Evolutionary conservation across 768 basidiomycete species (phyloP), one percentile per base, ranked within the genome.

Genomic region (Russula abietina): DNA sequence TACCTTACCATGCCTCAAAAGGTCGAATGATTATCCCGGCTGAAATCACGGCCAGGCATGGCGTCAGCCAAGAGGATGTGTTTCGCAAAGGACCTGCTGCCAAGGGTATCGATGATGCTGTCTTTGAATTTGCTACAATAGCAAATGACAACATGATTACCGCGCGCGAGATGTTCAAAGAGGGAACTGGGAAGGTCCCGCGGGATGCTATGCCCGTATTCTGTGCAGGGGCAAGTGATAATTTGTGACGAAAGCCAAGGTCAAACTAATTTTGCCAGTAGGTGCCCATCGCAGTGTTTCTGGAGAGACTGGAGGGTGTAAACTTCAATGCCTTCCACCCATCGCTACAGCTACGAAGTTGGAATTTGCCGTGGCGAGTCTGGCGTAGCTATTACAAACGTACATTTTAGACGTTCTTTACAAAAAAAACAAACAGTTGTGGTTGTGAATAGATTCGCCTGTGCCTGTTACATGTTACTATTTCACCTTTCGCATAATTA

Each of bases 71-170:
- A 72, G 90, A 94, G 71, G 86, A 89, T 17, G 84, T 93, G 17
- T 85, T 91, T 70, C 79, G 83, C 49, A 75, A 75, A 36, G 84
- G 85, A 5, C 68, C 64, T 48, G 61, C 75, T 11, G 84, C 85
- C 49, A 73, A 80, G 52, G 88, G 83, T 2, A 76, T 93, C 17
- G 83, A 83, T 54, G 86, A 91, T 62, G 91, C 91, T 0, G 87
- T 90, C 32, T 94, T 83, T 70, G 89, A 92, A 69, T 85, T 93
- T 73, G 91, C 92, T 38, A 86, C 84, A 10, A 71, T 86, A 26
- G 91, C 89, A 32, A 88, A 91, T 73, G 89, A 92, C 73, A 84
- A 93, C 71, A 71, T 94, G 66, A 73, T 82, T 61, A 89, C 88
- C 3, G 89, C 90, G 19, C 82, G 88, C 19, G 79, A 82, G 57